Conservation (phyloP, 805 yeast genomes). For the Zygoascus ofunaensis region DNA sequence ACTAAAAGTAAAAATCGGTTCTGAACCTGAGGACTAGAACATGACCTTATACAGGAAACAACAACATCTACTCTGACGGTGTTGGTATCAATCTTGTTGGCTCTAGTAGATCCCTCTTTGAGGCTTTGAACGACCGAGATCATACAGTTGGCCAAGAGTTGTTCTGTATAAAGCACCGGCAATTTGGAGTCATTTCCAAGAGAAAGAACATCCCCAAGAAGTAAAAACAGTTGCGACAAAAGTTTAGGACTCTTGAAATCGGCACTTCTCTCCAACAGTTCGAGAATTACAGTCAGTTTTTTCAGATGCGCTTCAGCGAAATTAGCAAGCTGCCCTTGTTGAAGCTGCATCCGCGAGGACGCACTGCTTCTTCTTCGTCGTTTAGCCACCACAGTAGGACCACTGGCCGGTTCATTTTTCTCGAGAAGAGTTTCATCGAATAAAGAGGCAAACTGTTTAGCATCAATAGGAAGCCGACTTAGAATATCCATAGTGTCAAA, state of each 20-base stretch:
- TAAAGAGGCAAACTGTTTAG: conserved; percentile 48
- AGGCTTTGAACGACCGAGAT: conserved; percentile 48
- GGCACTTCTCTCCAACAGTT: conserved; percentile 53
- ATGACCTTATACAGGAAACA: conserved; percentile 81
- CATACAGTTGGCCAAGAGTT: conserved; percentile 81
- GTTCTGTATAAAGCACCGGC: conserved; percentile 87
- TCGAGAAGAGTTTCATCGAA: conserved; percentile 53
- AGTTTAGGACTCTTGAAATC: conserved; percentile 21
- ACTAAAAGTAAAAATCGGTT: conserved; percentile 77
- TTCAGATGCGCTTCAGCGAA: conserved; percentile 73
- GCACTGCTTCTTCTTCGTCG: conserved; percentile 66
- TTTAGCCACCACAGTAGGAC: conserved; percentile 36
- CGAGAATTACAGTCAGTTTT: conserved; percentile 70
- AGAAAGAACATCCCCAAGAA: conserved; percentile 37
- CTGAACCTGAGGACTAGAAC: conserved; percentile 91
- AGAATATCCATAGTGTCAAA: conserved; percentile 40
- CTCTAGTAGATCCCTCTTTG: conserved; percentile 33
- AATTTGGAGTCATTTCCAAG: conserved; percentile 84
- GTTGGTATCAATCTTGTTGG: conserved; percentile 44
- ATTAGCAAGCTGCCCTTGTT: conserved; percentile 52
- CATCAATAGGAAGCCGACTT: conserved; percentile 48
- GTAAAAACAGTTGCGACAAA: conserved; percentile 28
- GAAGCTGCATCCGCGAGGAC: conserved; percentile 52
- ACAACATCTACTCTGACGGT: conserved; percentile 80
- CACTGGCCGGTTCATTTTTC: conserved; percentile 22